Evolutionary conservation across 2,329 filamentous ascomycete species (phyloP).

Genomic region (Aspergillus fijiensis): DNA sequence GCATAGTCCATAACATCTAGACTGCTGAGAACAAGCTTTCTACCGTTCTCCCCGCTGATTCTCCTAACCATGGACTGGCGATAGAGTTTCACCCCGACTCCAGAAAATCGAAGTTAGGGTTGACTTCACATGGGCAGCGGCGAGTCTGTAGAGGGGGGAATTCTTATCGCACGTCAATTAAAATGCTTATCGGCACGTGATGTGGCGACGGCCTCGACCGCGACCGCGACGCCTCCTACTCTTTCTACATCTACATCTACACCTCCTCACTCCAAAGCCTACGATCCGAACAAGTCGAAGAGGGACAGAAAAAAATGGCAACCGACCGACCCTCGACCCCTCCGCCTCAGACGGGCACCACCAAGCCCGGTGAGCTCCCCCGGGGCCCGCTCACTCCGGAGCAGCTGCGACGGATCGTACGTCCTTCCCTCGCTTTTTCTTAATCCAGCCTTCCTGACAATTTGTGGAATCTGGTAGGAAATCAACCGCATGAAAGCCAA

Average conservation of each 20-base stretch:
- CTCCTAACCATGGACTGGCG: too few species aligned
- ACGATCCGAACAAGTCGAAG: too few species aligned
- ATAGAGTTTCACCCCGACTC: too few species aligned
- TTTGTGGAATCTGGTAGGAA: conserved; percentile 57
- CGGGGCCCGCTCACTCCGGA: conserved; percentile 58
- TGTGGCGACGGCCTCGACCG: background rate
- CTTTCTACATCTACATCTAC: background rate
- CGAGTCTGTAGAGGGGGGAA: too few species aligned
- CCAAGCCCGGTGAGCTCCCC: conserved; percentile 27
- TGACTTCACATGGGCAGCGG: too few species aligned
- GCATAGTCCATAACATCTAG: too few species aligned
- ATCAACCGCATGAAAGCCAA: conserved; percentile 85
- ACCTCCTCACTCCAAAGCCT: too few species aligned
- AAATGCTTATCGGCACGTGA: background rate
- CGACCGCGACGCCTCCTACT: background rate
- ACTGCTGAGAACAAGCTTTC: too few species aligned
- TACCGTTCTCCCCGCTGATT: too few species aligned
- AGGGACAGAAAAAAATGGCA: background rate
- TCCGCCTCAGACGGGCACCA: background rate
- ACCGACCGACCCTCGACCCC: background rate
- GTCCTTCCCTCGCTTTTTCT: too few species aligned
- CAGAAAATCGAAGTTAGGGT: too few species aligned
- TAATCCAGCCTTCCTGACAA: too few species aligned
- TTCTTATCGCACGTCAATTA: background rate
- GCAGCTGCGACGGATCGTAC: conserved; percentile 59